Base-by-base conservation (phyloP, 1,139 yeast species). In the Wickerhamomyces sp. region DNA sequence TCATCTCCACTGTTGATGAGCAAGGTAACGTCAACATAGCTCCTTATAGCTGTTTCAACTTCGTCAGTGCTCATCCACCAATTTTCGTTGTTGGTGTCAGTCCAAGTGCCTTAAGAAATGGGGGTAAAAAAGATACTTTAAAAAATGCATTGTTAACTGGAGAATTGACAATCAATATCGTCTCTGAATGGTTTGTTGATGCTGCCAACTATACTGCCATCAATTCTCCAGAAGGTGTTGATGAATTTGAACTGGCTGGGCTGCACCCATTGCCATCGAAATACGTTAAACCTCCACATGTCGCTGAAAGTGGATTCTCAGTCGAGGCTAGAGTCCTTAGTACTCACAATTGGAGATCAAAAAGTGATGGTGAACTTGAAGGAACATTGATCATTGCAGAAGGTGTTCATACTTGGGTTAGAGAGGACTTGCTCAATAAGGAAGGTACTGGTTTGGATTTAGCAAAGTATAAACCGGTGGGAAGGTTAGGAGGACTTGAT, bases 141-240 rank as follows among this genome's bases (percentile, higher is more conserved):
- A 55, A 55, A 11, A 80, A 79, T 53, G 58, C 79, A 30, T 56
- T 76, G 35, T 79, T 73, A 27, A 78, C 81, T 5, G 67, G 64
- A 6, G 86, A 81, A 54, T 67, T 73, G 45, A 77, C 83, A n/a
- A 72, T 81, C 55, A 80, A 75, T 58, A 71, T 81, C 44, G 71
- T 81, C 35, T 71, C 80, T 40, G 87, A 81, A 60, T 80, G 84
- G 84, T 77, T 79, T 55, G 64, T 75, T 30, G 87, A 81, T 50
- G 85, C 85, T 15, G 83, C 84, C 13, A 79, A 81, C 56, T 72
- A 61, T 51, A 62, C 77, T n/a, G 64, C 75, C 15, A 67, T 67
- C 27, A 63, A 72, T 51, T 72, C 80, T 3, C 85, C 85, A 1
- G 43, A 57, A 1, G 76, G 65, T 1, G 68, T 74, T 14, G 76